Base-by-base conservation (phyloP, 2,329 filamentous ascomycete genomes). In the Cordyceps cicadae region DNA sequence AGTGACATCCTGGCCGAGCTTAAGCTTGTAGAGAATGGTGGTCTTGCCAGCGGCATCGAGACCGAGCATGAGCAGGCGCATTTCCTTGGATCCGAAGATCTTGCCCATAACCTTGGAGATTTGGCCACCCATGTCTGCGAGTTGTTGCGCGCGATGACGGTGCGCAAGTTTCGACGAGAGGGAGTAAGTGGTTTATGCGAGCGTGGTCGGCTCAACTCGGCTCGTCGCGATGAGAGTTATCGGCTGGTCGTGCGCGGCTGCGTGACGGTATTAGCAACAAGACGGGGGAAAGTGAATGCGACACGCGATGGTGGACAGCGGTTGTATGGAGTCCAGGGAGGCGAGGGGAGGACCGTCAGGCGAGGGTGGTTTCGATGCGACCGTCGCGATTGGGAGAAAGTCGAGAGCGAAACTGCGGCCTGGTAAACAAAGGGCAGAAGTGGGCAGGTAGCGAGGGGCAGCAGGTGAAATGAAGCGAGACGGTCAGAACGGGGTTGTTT, bases 71-170 rank as follows among this genome's bases (percentile, higher is more conserved):
- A 97, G 81, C 74, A 99, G 87, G 71, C 93, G 89, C 92, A 97
- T 97, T 81, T 97, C 93, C 83, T 96, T 96, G 68, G 93, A 96
- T 78, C 93, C 93, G 81, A 96, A 97, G 81, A 97, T 90, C 87
- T 95, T 96, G 78, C 90, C 90, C 87, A 97, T 92, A 79, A 97
- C 87, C 81, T 96, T 96, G 70, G 91, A 96, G 75, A 97, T 83
- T 77, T 90, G 88, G 72, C 88, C 89, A 79, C 93, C 93, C 93
- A 97, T 97, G 68, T 74, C 88, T 76, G 64, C 67, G 66, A 65
- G 60, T 61, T 54, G 55, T 26, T 58, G 60, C 32, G 58, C 49
- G 58, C 49, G 24, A 52, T 29, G 49, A 53, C 12, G 24, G 37
- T 32, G 46, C 37, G 61, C 49, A 52, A 21, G 17, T 32, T 51